Evolutionary conservation across 495 filamentous ascomycete species (phyloP).

Genomic region (Polyplosphaeria fusca): DNA sequence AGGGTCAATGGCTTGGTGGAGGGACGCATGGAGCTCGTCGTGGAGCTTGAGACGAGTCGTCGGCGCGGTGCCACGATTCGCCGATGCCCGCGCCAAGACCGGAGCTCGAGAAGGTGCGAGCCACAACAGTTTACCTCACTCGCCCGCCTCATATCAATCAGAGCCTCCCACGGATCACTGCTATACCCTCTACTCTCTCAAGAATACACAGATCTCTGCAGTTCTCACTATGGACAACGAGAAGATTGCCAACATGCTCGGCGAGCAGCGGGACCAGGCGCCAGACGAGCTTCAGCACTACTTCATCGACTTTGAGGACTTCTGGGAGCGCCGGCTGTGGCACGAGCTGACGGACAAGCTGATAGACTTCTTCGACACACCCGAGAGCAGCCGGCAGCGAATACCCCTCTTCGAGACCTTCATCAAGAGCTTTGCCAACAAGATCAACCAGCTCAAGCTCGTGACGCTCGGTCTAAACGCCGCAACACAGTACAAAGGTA

Average conservation of each 20-base stretch:
- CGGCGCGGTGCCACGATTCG: slow-evolving; percentile 15
- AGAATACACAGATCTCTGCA: slow-evolving; percentile 9
- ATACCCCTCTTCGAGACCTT: slow-evolving; percentile 90
- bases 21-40: slow-evolving; percentile 1
- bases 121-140: slow-evolving; percentile 7
- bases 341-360: slow-evolving; percentile 93
- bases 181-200: neutral
- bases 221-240: slow-evolving; percentile 80
- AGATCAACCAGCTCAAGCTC: slow-evolving; percentile 98
- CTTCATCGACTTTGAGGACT: slow-evolving; percentile 92
- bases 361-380: slow-evolving; percentile 81
- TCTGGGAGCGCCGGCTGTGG: slow-evolving; percentile 98
- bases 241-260: slow-evolving; percentile 87
- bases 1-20: slow-evolving; percentile 29
- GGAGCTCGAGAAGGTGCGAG: slow-evolving; percentile 18
- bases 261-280: slow-evolving; percentile 76
- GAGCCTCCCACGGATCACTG: neutral
- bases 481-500: slow-evolving; percentile 82
- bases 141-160: too few species aligned
- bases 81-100: slow-evolving; percentile 1
- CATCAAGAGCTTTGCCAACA: slow-evolving; percentile 91
- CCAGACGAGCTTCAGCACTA: slow-evolving; percentile 81
- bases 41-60: slow-evolving; percentile 9
- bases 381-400: slow-evolving; percentile 76
- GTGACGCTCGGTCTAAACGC: slow-evolving; percentile 84